Evolutionary conservation across 2,329 filamentous ascomycete species (phyloP).

Genomic region (Tolypocladium guangdongense): DNA sequence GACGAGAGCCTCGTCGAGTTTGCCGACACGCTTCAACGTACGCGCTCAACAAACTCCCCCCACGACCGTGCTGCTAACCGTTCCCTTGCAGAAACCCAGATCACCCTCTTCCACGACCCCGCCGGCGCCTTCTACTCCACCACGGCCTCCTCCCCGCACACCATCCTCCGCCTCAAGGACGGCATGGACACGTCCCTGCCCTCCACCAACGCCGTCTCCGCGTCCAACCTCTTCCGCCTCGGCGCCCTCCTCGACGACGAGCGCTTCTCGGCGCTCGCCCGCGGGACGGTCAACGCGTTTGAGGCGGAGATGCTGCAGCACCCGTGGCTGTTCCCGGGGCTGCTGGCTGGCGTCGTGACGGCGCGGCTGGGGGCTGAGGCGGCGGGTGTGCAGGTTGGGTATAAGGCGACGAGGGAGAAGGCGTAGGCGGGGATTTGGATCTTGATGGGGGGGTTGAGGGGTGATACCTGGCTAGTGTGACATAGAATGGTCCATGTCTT

Average conservation of each 20-base stretch:
- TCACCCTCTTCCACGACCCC: slow-evolving; percentile 65
- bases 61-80: slow-evolving; percentile 2
- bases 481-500: background rate
- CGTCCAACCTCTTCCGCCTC: slow-evolving; percentile 76
- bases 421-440: background rate
- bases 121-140: slow-evolving; percentile 67
- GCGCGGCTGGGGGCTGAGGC: slow-evolving; percentile 56
- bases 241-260: slow-evolving; percentile 57
- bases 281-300: slow-evolving; percentile 71
- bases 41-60: slow-evolving; percentile 10
- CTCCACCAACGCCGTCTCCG: slow-evolving; percentile 80
- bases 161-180: slow-evolving; percentile 81
- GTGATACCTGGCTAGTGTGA: background rate
- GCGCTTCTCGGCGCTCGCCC: slow-evolving; percentile 52
- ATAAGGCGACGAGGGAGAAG: slow-evolving; percentile 13
- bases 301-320: slow-evolving; percentile 88
- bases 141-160: slow-evolving; percentile 47
- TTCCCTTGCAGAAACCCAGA: slow-evolving; percentile 51
- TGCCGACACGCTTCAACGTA: slow-evolving; percentile 70
- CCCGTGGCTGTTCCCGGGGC: slow-evolving; percentile 78
- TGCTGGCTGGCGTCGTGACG: slow-evolving; percentile 67
- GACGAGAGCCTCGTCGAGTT: slow-evolving; percentile 67
- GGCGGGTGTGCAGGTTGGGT: slow-evolving; percentile 14
- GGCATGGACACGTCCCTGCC: slow-evolving; percentile 91
- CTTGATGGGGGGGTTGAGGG: background rate